Conservation (phyloP, 139 green algal genomes). For the Nannochloris sp. region DNA sequence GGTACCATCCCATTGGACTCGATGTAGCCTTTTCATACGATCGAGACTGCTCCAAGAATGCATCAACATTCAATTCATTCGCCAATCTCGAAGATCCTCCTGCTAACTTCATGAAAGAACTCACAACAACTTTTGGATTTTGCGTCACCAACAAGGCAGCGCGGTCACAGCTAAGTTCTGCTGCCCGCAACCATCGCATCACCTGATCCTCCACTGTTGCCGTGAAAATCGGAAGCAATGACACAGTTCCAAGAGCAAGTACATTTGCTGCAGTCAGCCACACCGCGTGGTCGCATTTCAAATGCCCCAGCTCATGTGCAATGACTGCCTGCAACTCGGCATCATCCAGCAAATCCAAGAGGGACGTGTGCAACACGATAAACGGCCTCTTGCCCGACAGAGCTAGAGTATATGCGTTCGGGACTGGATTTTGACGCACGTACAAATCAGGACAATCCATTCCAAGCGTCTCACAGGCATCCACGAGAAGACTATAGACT, state of each 20-base stretch:
- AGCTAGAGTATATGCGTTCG: conserved; percentile 94
- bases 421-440: conserved; percentile 69
- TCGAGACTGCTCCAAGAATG: conserved; percentile 74
- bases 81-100: conserved; percentile 70
- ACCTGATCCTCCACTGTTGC: conserved; percentile 56
- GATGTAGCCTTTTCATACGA: conserved; percentile 76
- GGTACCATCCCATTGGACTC: conserved; percentile 68
- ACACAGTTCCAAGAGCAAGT: conserved; percentile 68
- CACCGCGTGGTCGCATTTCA: conserved; percentile 90
- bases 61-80: conserved; percentile 85
- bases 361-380: conserved; percentile 87
- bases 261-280: conserved; percentile 91
- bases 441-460: conserved; percentile 86
- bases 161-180: conserved; percentile 93
- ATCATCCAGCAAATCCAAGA: conserved; percentile 85
- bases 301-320: conserved; percentile 60
- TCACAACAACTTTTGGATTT: conserved; percentile 57
- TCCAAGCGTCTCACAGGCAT: conserved; percentile 60
- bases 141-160: conserved; percentile 85
- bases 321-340: conserved; percentile 80
- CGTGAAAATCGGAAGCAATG: conserved; percentile 51
- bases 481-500: conserved; percentile 59
- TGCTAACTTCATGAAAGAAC: conserved; percentile 91
- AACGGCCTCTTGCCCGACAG: conserved; percentile 84
- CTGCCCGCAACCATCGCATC: conserved; percentile 76